Evolutionary conservation across 805 yeast genomes (phyloP), one percentile per base, ranked within the genome.

Genomic region (Starmera caribaea): DNA sequence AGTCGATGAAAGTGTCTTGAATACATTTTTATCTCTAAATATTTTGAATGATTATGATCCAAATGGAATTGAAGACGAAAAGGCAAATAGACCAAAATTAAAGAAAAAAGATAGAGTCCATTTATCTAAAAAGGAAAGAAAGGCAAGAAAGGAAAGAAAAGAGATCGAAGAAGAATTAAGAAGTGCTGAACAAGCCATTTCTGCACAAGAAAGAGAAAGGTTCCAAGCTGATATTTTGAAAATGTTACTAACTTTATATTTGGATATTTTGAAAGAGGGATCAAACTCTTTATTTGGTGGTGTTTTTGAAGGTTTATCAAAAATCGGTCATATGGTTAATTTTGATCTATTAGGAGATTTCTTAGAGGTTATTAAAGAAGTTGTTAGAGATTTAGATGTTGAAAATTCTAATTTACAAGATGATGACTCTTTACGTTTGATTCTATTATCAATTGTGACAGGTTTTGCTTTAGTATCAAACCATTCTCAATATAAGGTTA

Each of bases 331-430:
- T 52, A 79, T 89, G 79, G 88, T 94, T 17, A 92, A 92, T 55
- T 77, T 90, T 41, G 97, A 92, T 48, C 67, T 92, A 35, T 71
- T 92, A 49, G 97, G 97, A 21, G 98, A 92, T 57, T 79, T 92
- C 61, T 67, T 92, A 38, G 94, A 82, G 55, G 96, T 89, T 8
- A 69, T 92, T 58, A 71, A 89, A 48, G 97, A 92, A 59, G 73
- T 89, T 17, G 75, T 87, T 57, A 51, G 53, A 11, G 84, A 73
- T 41, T 55, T 53, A 38, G 62, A 62, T 46, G 61, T 65, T 32
- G 68, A 66, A 15, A 64, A 57, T 3, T 73, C 69, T 8, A 70
- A 73, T 31, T 58, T 67, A 14, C 63, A 70, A 35, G 51, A 69
- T 35, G 57, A 55, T 38, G 76, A 77, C 47, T 38, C 44, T 10